Percentiles rank a stretch among this genome's conserved stretches.
Evolutionary conservation across 495 filamentous ascomycete species (phyloP).

Genomic region (Aspergillus asperescens): DNA sequence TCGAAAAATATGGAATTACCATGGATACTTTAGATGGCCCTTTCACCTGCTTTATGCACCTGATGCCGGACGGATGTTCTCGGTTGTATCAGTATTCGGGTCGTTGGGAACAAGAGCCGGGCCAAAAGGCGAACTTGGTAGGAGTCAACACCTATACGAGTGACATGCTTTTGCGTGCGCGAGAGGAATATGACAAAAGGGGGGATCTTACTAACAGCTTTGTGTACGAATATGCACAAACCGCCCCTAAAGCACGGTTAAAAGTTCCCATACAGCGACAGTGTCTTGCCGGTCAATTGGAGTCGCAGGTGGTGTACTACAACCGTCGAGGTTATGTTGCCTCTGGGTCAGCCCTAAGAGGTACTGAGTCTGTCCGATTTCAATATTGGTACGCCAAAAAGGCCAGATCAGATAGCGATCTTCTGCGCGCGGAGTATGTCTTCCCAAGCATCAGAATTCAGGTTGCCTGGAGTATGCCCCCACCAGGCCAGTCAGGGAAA

Average conservation of each 20-base stretch:
- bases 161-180: constrained; percentile 39
- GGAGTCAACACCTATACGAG: constrained; percentile 44
- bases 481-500: constrained; percentile 42
- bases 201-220: constrained; percentile 42
- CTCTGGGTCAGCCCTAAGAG: constrained; percentile 48
- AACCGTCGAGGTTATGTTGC: constrained; percentile 48
- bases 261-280: constrained; percentile 42
- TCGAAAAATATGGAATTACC: constrained; percentile 39
- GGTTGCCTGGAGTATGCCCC: constrained; percentile 53
- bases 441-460: constrained; percentile 48
- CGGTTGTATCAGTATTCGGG: constrained; percentile 43
- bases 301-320: constrained; percentile 46
- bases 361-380: constrained; percentile 48
- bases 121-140: constrained; percentile 31
- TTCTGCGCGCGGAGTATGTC: constrained; percentile 51
- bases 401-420: constrained; percentile 48
- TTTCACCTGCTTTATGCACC: constrained; percentile 35
- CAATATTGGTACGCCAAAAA: constrained; percentile 52
- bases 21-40: constrained; percentile 39
- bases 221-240: constrained; percentile 41
- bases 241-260: constrained; percentile 4
- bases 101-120: constrained; percentile 37
- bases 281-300: constrained; percentile 43
- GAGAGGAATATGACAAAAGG: constrained; percentile 41
- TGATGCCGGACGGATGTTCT: constrained; percentile 28